A percentile compares a stretch with the other conserved stretches of the same genome.
Evolutionary conservation across 1,139 yeast species (phyloP).

Genomic region (Scheffersomyces cryptocercus): DNA sequence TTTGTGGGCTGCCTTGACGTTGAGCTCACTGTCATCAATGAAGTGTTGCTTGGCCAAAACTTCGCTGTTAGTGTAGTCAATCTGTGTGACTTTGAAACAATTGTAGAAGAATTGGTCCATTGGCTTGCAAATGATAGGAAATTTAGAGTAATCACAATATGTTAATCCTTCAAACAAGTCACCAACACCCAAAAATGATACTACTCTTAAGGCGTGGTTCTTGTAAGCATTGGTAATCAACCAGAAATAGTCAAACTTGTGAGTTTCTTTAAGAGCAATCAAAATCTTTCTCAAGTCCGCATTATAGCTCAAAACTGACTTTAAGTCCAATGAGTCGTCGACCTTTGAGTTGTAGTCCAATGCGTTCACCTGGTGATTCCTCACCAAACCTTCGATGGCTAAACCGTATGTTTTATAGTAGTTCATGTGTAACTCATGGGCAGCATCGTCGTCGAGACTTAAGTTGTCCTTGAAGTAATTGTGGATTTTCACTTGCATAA

Average conservation of each 20-base stretch:
- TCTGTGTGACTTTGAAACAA: conserved; percentile 66
- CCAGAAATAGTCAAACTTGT: conserved; percentile 56
- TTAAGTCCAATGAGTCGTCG: conserved; percentile 89
- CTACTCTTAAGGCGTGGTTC: conserved; percentile 79
- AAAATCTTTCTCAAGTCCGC: conserved; percentile 52
- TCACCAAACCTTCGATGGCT: conserved; percentile 88
- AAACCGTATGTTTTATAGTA: conserved; percentile 88
- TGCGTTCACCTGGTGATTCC: conserved; percentile 82
- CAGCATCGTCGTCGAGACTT: conserved; percentile 69
- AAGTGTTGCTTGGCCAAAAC: conserved; percentile 47
- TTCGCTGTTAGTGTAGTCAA: conserved; percentile 45
- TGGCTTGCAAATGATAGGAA: conserved; percentile 84
- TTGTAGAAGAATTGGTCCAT: conserved; percentile 54
- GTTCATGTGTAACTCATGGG: conserved; percentile 64
- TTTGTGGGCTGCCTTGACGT: conserved; percentile 56
- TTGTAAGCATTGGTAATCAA: conserved; percentile 92
- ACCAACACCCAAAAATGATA: conserved; percentile 78
- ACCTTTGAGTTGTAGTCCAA: conserved; percentile 84
- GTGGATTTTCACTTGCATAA: conserved; percentile 87
- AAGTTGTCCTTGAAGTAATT: conserved; percentile 71
- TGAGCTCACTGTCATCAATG: conserved; percentile 80
- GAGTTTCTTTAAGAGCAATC: conserved; percentile 40
- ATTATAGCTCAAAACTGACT: conserved; percentile 67
- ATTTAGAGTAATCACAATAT: conserved; percentile 75
- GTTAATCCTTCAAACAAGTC: conserved; percentile 93